Evolutionary conservation across 805 yeast species (phyloP), one percentile per base, ranked within the genome.

Genomic region (Zygoascus tannicola): DNA sequence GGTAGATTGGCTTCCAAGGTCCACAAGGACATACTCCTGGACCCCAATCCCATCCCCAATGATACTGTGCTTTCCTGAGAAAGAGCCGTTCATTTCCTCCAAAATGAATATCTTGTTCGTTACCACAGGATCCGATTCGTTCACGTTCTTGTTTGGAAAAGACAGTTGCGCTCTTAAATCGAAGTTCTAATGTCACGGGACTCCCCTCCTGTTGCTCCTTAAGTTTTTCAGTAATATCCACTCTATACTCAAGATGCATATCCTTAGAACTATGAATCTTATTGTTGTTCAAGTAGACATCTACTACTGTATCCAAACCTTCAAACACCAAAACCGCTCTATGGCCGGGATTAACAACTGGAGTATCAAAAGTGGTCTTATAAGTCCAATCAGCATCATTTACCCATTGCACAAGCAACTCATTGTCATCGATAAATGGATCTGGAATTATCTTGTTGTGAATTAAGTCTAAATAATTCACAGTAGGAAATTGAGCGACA

Each of bases 31-130:
- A 54, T 38, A 68, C 51, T 2, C 58, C 48, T 4, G 74, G 59
- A 15, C 76, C 78, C 79, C 78, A 74, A 52, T 74, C 79, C 79
- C 78, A 74, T 1, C 78, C 78, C 52, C 64, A 74, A 48, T 71
- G 74, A 52, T 72, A 73, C 50, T 72, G 78, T 1, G 78, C 75
- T 50, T 73, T 74, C 51, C 79, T 59, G 4, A 68, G 65, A 43
- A 67, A 66, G 44, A 68, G 53, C 23, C 78, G 58, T 12, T 43
- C 45, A n/a, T 35, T 43, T 22, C 45, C 45, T 8, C 39, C 39
- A n/a, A 16, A 35, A 18, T 35, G 39, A 10, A 35, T 21, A 12
- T 35, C 22, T 21, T 21, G 22, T 12, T 26, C 40, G 19, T 34
- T 19, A 4, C 44, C 44, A 12, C 30, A 22, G 26, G 34, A 43